Evolutionary conservation across 495 filamentous ascomycete species (phyloP).

Genomic region (Cudoniella acicularis): DNA sequence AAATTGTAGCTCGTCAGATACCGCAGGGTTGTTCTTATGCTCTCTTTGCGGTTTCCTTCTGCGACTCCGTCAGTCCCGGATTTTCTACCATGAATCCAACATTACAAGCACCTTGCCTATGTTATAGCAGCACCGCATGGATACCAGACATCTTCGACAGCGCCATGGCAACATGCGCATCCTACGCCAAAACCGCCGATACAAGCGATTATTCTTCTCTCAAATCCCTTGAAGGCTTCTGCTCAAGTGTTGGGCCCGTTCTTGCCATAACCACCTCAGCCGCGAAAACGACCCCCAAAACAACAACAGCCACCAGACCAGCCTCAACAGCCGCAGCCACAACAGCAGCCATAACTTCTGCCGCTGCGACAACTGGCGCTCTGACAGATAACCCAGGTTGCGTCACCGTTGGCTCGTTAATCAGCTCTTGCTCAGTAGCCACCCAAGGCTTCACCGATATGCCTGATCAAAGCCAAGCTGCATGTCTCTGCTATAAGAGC

Average conservation of each 20-base stretch:
- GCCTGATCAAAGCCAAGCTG: neutral
- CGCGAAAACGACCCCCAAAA: neutral
- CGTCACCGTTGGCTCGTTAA: neutral
- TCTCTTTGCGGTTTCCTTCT: neutral
- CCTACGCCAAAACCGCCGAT: neutral
- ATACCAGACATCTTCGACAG: constrained; percentile 11
- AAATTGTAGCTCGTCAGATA: neutral
- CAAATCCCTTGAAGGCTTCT: neutral
- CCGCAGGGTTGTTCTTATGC: neutral
- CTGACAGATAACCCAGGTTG: neutral
- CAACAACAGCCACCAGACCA: neutral
- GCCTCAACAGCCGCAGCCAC: constrained; percentile 3
- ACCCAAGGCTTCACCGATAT: constrained; percentile 1
- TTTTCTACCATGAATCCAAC: neutral
- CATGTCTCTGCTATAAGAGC: constrained; percentile 18
- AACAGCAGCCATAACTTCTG: neutral
- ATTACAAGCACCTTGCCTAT: constrained; percentile 4
- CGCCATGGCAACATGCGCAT: neutral
- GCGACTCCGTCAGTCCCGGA: neutral
- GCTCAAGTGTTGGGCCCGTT: constrained; percentile 3
- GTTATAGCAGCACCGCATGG: constrained; percentile 11
- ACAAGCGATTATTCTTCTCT: neutral
- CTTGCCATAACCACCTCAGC: neutral
- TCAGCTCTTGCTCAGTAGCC: neutral
- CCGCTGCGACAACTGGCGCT: neutral